Base-by-base conservation (phyloP, 257 asterid genomes). In the Solanum habrochaites region DNA sequence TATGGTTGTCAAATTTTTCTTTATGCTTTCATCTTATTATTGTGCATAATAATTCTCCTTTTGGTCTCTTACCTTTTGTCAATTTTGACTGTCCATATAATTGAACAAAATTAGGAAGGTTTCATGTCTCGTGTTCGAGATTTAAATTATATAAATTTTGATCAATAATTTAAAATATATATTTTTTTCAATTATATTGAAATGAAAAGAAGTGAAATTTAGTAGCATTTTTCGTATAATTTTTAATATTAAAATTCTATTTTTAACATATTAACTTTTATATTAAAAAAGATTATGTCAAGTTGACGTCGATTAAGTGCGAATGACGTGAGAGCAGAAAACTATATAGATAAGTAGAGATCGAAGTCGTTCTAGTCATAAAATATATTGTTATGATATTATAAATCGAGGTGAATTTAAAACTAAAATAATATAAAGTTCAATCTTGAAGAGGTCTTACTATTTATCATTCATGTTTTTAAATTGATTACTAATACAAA, bases 51-150 rank as follows among this genome's bases (percentile, higher is more conserved):
- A 49, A 0, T 27, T 27, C 27, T 80, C 29, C 66, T 16, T 67
- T 45, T 78, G 56, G 58, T 75, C n/a, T 42, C n/a, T 2, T 43
- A 78, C 40, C 16, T 43, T 47, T 80, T 80, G 67, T 80, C 27
- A 27, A 27, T 47, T 29, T 80, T 80, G 67, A 47, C 67, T 80
- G 4, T 16, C 62, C 67, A 47, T 29, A 80, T 47, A 18, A 80
- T 80, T 80, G 49, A 80, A 80, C 67, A 47, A 18, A 47, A 47
- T 29, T 47, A 80, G 85, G 85, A 80, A 80, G 67, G 64, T 47
- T 29, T 67, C 81, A 37, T 37, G 81, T 72, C 49, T 11, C 18
- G 13, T 70, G 74, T 56, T 20, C 62, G 0, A 15, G 1, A 31
- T 29, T 8, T 2, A 70, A 70, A 31, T 11, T 70, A 70, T 8